A percentile compares a stretch with the other conserved stretches of the same genome.
These are phyloP conservation scores for Cynanchum wilfordii DNA, from an alignment of 257 asterid genomes.

Conservation along the genomic window DNA sequence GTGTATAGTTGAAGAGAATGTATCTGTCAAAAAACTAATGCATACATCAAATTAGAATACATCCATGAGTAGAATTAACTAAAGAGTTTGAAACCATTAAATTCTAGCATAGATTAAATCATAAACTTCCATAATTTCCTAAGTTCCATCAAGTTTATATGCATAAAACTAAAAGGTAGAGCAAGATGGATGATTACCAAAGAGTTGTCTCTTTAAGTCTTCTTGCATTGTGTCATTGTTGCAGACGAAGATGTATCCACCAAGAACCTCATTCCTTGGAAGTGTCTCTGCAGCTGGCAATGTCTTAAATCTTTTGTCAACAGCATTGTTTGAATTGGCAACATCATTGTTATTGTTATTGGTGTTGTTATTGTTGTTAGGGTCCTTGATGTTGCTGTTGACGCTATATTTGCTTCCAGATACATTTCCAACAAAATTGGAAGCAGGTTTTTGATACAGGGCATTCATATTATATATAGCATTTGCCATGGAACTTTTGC, in stretches of 20 bases:
- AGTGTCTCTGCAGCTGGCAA: slow-evolving; percentile 90
- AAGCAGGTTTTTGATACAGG: slow-evolving; percentile 51
- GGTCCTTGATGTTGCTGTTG: slow-evolving; percentile 48
- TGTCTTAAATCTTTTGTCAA: slow-evolving; percentile 91
- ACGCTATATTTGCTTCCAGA: slow-evolving; percentile 47
- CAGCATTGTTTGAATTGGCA: slow-evolving; percentile 37
- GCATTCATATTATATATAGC: slow-evolving; percentile 53
- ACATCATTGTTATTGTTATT: slow-evolving; percentile 40
- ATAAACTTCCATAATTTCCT: background rate
- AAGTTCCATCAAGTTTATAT: background rate
- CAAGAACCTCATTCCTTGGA: slow-evolving; percentile 88
- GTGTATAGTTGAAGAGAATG: background rate
- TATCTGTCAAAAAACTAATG: background rate
- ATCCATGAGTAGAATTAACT: background rate
- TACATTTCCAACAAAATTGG: slow-evolving; percentile 37
- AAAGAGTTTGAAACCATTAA: background rate
- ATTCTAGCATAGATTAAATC: background rate
- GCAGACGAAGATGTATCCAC: slow-evolving; percentile 96
- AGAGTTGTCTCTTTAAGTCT: slow-evolving; percentile 83
- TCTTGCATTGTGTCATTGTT: slow-evolving; percentile 97
- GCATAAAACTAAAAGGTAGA: background rate
- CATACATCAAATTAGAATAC: background rate
- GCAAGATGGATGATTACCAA: slow-evolving; percentile 49
- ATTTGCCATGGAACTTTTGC: slow-evolving; percentile 39
- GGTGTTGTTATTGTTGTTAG: slow-evolving; percentile 21